Percentiles rank a stretch among this genome's conserved stretches.
Evolutionary conservation across 441 rosid species (phyloP).

Genomic region (Mallotus repandus): DNA sequence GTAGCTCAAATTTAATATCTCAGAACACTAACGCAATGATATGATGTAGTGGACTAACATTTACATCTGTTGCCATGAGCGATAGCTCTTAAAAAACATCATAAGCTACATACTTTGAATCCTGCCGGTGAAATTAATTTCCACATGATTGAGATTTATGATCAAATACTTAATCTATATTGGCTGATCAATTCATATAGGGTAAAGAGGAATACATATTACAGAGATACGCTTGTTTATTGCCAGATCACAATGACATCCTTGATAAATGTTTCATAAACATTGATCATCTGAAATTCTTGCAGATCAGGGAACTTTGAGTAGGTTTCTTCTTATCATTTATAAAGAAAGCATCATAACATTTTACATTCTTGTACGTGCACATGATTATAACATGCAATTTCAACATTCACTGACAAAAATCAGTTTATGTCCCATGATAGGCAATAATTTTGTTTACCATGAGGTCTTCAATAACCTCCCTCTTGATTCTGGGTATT

Average conservation of each 20-base stretch:
- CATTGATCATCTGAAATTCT: too few relatives aligned
- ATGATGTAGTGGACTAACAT: too few relatives aligned
- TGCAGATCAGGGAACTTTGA: too few relatives aligned
- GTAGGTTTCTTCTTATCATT: not conserved
- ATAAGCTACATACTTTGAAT: too few relatives aligned
- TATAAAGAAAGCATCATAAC: not conserved
- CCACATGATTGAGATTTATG: too few relatives aligned
- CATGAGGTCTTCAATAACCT: not conserved
- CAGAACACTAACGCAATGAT: too few relatives aligned
- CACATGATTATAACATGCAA: not conserved
- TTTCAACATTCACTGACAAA: not conserved
- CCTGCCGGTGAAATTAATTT: too few relatives aligned
- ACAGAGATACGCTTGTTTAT: not conserved
- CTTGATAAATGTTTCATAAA: not conserved
- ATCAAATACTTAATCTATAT: too few relatives aligned
- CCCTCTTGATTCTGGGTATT: not conserved
- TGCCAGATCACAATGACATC: not conserved
- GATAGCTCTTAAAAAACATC: too few relatives aligned
- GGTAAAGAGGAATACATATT: not conserved
- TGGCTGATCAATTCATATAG: not conserved
- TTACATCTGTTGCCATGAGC: too few relatives aligned
- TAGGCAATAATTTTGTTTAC: not conserved
- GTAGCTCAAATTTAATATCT: too few relatives aligned
- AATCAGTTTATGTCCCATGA: not conserved
- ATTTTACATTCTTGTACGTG: not conserved